Percentiles rank a stretch among this genome's conserved stretches.
These are phyloP conservation scores for Podila minutissima DNA, from an alignment of 192 early-diverging fungal genomes.

Conservation along the genomic window DNA sequence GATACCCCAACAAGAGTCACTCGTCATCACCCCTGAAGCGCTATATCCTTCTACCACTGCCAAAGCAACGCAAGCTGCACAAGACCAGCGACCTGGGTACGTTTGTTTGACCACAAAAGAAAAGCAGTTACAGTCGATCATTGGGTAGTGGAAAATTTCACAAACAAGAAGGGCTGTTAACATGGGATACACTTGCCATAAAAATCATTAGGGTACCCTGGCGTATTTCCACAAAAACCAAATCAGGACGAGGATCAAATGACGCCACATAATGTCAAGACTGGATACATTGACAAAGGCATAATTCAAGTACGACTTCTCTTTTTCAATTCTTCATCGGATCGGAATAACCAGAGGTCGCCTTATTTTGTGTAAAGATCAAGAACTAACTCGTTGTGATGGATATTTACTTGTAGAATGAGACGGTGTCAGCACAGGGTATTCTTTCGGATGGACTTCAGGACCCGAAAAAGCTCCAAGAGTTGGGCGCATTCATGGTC, in stretches of 20 bases:
- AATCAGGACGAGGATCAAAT: conserved; percentile 65
- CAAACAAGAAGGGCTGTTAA: background rate
- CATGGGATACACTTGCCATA: background rate
- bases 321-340: background rate
- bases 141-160: background rate
- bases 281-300: conserved; percentile 68
- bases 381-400: conserved; percentile 46
- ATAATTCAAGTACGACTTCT: conserved; percentile 29
- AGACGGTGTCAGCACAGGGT: conserved; percentile 63
- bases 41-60: conserved; percentile 58
- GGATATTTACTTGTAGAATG: conserved; percentile 55
- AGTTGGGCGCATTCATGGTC: conserved; percentile 61
- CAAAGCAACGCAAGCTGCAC: conserved; percentile 42
- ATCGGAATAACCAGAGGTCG: background rate
- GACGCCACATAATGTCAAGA: conserved; percentile 69
- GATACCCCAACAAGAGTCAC: conserved; percentile 43
- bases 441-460: conserved; percentile 58
- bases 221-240: conserved; percentile 66
- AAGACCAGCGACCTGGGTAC: conserved; percentile 54
- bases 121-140: background rate
- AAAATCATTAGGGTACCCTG: conserved; percentile 57
- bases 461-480: conserved; percentile 57
- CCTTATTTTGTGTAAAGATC: conserved; percentile 55
- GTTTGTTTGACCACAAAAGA: conserved; percentile 2
- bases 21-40: conserved; percentile 50